These are phyloP conservation scores for Globisporangium emineosum DNA, from an alignment of 352 stramenopile genomes.

Conservation along the genomic window DNA sequence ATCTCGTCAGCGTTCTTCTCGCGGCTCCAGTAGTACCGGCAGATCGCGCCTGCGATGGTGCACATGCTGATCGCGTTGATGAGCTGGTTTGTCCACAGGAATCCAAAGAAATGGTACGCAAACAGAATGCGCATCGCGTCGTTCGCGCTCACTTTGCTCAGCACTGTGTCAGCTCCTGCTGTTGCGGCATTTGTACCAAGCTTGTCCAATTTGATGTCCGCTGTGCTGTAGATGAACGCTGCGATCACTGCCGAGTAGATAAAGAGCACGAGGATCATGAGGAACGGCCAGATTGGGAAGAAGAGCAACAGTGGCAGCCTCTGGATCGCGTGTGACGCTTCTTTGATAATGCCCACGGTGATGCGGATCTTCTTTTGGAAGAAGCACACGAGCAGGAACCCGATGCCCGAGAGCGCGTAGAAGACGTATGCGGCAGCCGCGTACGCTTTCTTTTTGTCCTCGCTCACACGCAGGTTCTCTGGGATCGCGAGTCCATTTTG, in stretches of 20 bases:
- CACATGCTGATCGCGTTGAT: constrained; percentile 96
- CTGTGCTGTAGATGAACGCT: constrained; percentile 71
- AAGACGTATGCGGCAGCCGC: constrained; percentile 60
- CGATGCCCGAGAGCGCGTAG: constrained; percentile 49
- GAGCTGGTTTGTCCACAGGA: constrained; percentile 96
- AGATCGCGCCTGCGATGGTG: constrained; percentile 89
- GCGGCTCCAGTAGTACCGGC: constrained; percentile 92
- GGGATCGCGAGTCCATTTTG: constrained; percentile 43
- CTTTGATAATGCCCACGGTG: constrained; percentile 72
- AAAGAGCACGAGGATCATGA: constrained; percentile 60
- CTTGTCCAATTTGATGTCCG: constrained; percentile 36
- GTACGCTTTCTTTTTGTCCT: constrained; percentile 62
- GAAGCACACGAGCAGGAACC: constrained; percentile 80
- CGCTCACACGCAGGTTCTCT: constrained; percentile 48
- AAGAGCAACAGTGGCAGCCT: constrained; percentile 57
- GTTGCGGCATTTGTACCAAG: constrained; percentile 21
- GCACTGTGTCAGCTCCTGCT: constrained; percentile 22
- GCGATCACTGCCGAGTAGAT: constrained; percentile 59
- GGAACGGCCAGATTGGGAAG: constrained; percentile 65
- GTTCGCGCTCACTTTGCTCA: constrained; percentile 46
- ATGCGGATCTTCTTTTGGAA: constrained; percentile 82
- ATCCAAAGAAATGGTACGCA: constrained; percentile 91
- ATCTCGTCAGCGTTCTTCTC: constrained; percentile 64
- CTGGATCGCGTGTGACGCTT: constrained; percentile 63
- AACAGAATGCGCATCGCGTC: constrained; percentile 68